These are phyloP conservation scores for Sphagnum tenellum DNA, from an alignment of 225 moss, liverwort and hornwort species.

Conservation along the genomic window DNA sequence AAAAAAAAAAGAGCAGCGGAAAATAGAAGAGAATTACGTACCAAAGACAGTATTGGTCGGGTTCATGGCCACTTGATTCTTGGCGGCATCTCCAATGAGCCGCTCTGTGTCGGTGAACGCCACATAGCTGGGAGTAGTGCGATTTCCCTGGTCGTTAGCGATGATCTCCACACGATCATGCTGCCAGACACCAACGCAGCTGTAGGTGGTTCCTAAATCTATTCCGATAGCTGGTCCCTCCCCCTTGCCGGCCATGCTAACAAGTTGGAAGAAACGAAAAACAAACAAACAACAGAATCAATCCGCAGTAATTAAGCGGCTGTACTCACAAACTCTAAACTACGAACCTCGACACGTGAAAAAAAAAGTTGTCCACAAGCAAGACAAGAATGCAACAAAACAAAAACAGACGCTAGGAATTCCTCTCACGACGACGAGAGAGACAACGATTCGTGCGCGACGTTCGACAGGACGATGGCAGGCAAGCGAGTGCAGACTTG, in stretches of 20 bases:
- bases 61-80: slow-evolving; percentile 35
- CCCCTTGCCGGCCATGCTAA: slow-evolving; percentile 21
- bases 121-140: slow-evolving; percentile 26
- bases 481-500: too few relatives aligned
- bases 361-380: too few relatives aligned
- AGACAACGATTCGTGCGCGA: too few relatives aligned
- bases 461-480: too few relatives aligned
- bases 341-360: too few relatives aligned
- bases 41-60: slow-evolving; percentile 28
- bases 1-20: background rate
- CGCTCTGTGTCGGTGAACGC: slow-evolving; percentile 25
- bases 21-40: slow-evolving; percentile 1
- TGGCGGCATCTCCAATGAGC: slow-evolving; percentile 20
- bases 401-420: too few relatives aligned
- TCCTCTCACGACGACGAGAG: too few relatives aligned
- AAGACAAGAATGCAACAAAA: too few relatives aligned
- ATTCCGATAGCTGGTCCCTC: slow-evolving; percentile 29
- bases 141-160: slow-evolving; percentile 25
- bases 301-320: too few relatives aligned
- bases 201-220: slow-evolving; percentile 21
- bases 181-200: slow-evolving; percentile 29
- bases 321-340: too few relatives aligned
- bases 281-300: too few relatives aligned
- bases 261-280: background rate
- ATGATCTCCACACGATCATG: slow-evolving; percentile 32